Evolutionary conservation across 331 rosid species (phyloP).

Genomic region (Erythrophleum ivorense): DNA sequence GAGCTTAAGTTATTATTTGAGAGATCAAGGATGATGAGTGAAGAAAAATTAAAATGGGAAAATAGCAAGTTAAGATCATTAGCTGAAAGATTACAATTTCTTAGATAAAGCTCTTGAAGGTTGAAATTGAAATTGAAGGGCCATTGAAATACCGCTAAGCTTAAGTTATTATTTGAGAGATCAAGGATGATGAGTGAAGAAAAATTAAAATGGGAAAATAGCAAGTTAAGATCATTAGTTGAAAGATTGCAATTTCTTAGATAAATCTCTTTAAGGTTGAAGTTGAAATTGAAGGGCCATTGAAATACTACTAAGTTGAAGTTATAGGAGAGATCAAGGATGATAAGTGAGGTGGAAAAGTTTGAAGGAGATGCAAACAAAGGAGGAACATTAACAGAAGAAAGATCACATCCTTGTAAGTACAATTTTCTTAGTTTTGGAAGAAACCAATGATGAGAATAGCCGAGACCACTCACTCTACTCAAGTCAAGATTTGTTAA

Average conservation of each 20-base stretch:
- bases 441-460: neutral
- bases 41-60: neutral
- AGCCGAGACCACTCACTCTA: neutral
- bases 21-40: slow-evolving; percentile 6
- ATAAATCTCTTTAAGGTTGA: no score
- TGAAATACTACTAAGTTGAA: no score
- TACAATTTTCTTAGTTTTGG: slow-evolving; percentile 18
- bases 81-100: neutral
- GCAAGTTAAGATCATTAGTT: no score
- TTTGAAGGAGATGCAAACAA: neutral
- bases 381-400: neutral
- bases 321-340: no score
- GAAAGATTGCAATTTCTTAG: no score
- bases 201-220: no score
- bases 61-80: neutral
- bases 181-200: no score
- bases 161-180: neutral
- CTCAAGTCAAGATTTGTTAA: neutral
- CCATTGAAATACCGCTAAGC: neutral
- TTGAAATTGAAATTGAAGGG: neutral
- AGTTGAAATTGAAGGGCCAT: no score
- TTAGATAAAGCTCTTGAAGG: neutral
- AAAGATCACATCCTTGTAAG: neutral
- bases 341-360: neutral
- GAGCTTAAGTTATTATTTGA: neutral